Evolutionary conservation across 1,284 basidiomycete genomes (phyloP).

Genomic region (Sphagnurus paluster): DNA sequence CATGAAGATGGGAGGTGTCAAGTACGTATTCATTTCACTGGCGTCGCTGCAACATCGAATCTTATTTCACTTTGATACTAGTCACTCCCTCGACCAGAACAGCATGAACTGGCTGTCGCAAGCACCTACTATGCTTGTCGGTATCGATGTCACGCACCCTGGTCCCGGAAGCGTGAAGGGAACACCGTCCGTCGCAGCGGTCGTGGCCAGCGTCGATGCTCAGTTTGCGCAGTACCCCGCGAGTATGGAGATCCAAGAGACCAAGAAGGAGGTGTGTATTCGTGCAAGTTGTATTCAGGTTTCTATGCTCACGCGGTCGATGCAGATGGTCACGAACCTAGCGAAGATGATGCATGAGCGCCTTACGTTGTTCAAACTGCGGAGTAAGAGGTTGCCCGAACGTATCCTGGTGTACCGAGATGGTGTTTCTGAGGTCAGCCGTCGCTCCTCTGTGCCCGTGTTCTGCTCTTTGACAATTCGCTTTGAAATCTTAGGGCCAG

Average conservation of each 20-base stretch:
- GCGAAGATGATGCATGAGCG: conserved; percentile 70
- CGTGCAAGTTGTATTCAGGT: neutral
- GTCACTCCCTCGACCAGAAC: conserved; percentile 54
- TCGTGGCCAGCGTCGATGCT: conserved; percentile 69
- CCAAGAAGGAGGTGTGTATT: conserved; percentile 67
- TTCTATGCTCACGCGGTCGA: neutral
- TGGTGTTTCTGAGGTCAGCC: conserved; percentile 70
- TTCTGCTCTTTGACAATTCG: neutral
- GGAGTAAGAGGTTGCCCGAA: conserved; percentile 51
- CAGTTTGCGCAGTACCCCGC: conserved; percentile 71
- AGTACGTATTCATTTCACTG: conserved; percentile 34
- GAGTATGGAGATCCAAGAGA: conserved; percentile 70
- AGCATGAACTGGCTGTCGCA: conserved; percentile 57
- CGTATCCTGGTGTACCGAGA: conserved; percentile 77
- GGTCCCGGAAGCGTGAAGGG: conserved; percentile 64
- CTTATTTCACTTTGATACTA: conserved; percentile 18
- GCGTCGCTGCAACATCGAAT: neutral
- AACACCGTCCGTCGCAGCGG: conserved; percentile 77
- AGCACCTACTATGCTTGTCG: conserved; percentile 72
- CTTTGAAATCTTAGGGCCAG: conserved; percentile 57
- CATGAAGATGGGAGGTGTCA: conserved; percentile 78
- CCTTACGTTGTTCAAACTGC: conserved; percentile 49
- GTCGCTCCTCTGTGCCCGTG: neutral
- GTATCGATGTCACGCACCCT: conserved; percentile 84
- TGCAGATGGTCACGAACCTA: conserved; percentile 42